Base-by-base conservation (phyloP, 148 eudicot species). In the Pharnaceum exiguum region DNA sequence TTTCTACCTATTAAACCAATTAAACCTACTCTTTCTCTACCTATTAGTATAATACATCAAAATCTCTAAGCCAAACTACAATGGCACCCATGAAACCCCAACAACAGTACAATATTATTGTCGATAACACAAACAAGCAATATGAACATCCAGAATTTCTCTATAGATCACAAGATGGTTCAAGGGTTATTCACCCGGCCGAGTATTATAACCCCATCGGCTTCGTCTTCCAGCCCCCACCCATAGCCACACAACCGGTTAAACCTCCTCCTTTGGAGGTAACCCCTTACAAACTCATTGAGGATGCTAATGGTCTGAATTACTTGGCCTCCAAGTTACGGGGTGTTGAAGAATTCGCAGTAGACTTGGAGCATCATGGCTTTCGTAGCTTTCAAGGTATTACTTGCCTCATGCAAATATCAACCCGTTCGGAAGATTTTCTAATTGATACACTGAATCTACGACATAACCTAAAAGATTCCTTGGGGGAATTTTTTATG, bases 361-460 rank as follows among this genome's bases (percentile, higher is more conserved):
- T 65, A 2, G 69, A 65, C 37, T 24, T 65, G 4, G 62, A 65
- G 23, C 62, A 48, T 5, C 55, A 55, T 8, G 4, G 7, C 1
- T 46, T 45, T 26, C 61, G 47, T 1, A 45, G 61, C 1, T 65
- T 45, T 28, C 62, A 55, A 13, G 69, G 69, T 0, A 18, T 65
- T 0, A 55, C 69, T 2, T 65, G 69, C 10, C 16, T 65, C 0
- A 65, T 65, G 69, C 69, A 65, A n/a, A 36, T 65, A 4, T 65
- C 62, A 3, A 65, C 62, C 0, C 24, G 69, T 1, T 17, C 17
- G 0, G 46, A 55, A 19, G 61, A 65, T 37, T 65, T 65, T 8
- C 38, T 65, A 0, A 30, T 65, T 1, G 69, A 55, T 2, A 55
- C 69, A 0, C 46, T 65, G 1, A 46, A 65, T 23, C 3, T 65